Evolutionary conservation across 225 moss, liverwort and hornwort species (phyloP).

Genomic region (Physcomitrellopsis africana): DNA sequence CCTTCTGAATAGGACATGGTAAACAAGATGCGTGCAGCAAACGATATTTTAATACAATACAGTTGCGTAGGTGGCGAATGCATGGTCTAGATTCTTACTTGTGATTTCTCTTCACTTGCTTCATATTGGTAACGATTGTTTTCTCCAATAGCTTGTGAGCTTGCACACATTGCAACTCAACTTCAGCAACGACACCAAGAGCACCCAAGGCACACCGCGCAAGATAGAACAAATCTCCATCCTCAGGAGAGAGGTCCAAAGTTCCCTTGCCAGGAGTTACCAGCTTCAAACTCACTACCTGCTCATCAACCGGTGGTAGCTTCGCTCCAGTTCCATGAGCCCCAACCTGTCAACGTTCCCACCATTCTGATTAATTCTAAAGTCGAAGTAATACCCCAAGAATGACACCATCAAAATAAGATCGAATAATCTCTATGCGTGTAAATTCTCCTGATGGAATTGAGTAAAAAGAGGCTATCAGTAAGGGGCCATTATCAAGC

Average conservation of each 20-base stretch:
- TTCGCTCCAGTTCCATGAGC: slow-evolving; percentile 96
- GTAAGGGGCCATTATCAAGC: slow-evolving; percentile 1
- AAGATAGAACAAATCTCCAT: slow-evolving; percentile 82
- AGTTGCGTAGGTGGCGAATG: no score
- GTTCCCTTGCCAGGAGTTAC: slow-evolving; percentile 92
- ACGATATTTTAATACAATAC: no score
- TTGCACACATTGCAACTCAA: slow-evolving; percentile 88
- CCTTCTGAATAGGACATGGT: no score
- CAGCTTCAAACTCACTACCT: slow-evolving; percentile 87
- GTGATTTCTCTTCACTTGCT: slow-evolving; percentile 83
- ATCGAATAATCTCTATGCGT: slow-evolving; percentile 2
- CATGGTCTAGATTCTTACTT: slow-evolving; percentile 52
- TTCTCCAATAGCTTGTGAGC: slow-evolving; percentile 82
- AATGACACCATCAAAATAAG: neutral
- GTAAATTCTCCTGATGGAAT: no score
- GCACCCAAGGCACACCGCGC: slow-evolving; percentile 91
- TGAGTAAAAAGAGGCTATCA: no score
- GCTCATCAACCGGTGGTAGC: slow-evolving; percentile 93
- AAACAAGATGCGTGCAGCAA: no score
- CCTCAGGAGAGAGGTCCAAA: slow-evolving; percentile 70
- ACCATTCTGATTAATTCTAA: neutral
- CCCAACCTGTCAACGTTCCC: slow-evolving; percentile 69
- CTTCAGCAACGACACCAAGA: slow-evolving; percentile 95
- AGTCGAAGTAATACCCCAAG: neutral
- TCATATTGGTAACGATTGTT: slow-evolving; percentile 79